These are phyloP conservation scores for Fusarium sterilihyphosum DNA, from an alignment of 2,329 filamentous ascomycete species.

Conservation along the genomic window DNA sequence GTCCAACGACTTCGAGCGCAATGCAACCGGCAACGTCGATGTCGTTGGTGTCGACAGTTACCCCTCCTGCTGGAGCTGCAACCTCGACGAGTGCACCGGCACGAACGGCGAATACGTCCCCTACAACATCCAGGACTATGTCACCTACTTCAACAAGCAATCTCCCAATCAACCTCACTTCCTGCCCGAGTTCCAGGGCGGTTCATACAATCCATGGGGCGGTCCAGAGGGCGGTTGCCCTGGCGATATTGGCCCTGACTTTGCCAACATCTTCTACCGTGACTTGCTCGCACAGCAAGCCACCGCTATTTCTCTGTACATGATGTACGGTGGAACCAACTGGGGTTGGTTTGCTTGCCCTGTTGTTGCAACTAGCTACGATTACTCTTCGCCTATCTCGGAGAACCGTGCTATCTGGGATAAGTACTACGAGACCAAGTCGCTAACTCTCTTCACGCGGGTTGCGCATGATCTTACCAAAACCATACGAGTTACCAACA, in stretches of 20 bases:
- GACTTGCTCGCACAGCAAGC: slow-evolving; percentile 69
- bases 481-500: slow-evolving; percentile 58
- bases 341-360: slow-evolving; percentile 69
- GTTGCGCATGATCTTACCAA: slow-evolving; percentile 60
- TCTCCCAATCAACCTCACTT: slow-evolving; percentile 40
- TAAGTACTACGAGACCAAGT: slow-evolving; percentile 72
- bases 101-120: slow-evolving; percentile 68
- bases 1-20: slow-evolving; percentile 66
- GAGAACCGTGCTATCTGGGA: slow-evolving; percentile 66
- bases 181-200: slow-evolving; percentile 43
- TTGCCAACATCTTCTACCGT: slow-evolving; percentile 71
- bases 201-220: slow-evolving; percentile 68
- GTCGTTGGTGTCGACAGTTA: slow-evolving; percentile 63
- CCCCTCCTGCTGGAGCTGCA: slow-evolving; percentile 70
- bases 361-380: slow-evolving; percentile 68
- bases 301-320: slow-evolving; percentile 70
- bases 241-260: slow-evolving; percentile 64
- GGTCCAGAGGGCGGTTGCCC: slow-evolving; percentile 66
- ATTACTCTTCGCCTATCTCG: slow-evolving; percentile 70
- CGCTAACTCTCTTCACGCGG: slow-evolving; percentile 68
- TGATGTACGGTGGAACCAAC: slow-evolving; percentile 72
- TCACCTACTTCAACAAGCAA: slow-evolving; percentile 42
- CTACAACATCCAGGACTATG: slow-evolving; percentile 52
- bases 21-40: slow-evolving; percentile 66
- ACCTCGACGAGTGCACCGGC: slow-evolving; percentile 67